Base-by-base conservation (phyloP, 2,329 filamentous ascomycete genomes). In the Myriosclerotinia scirpicola region DNA sequence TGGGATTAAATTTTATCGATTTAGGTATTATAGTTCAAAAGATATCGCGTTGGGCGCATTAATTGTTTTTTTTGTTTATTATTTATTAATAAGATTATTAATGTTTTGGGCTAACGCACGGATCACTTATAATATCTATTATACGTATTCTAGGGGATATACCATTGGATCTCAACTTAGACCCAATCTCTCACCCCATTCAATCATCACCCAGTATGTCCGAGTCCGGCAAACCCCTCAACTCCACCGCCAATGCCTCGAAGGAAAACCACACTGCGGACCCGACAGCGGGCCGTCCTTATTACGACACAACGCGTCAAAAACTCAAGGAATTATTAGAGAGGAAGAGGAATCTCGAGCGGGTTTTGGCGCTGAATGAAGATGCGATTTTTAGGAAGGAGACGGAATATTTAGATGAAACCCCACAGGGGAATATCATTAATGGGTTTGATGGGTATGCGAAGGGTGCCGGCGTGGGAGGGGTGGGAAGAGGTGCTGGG, bases 371-470 rank as follows among this genome's bases (percentile, higher is more conserved):
- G n/a, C 30, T 65, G 1, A 71, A 73, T 15, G 95, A 99, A 81
- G 91, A 96, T 60, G 85, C 86, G 71, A 98, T 99, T 73, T 88
- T 85, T 76, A 87, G 90, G 70, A 90, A 92, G 75, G 95, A 99
- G 78, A 87, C 89, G 67, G 85, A 89, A 22, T 99, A 99, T 78
- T 87, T 99, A 62, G 94, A 98, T 78, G 92, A 92, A 74, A 96
- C 93, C 5, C 89, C 88, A 17, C 87, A 84, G 73, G 95, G 95
- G 54, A 99, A 99, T 80, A 98, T 99, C 76, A 94, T 99, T 77
- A 93, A 91, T 59, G 95, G 95, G 30, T 99, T 99, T 78, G 95
- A 99, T 78, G 96, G 93, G 77, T 99, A 98, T 80, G 96, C 97
- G 82, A 99, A 99, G 79, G 93, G 92, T 65, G 85, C 84, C 1